phyloP scores from a whole-genome alignment of 805 yeast species.

The Saturnispora silvae region DNA sequence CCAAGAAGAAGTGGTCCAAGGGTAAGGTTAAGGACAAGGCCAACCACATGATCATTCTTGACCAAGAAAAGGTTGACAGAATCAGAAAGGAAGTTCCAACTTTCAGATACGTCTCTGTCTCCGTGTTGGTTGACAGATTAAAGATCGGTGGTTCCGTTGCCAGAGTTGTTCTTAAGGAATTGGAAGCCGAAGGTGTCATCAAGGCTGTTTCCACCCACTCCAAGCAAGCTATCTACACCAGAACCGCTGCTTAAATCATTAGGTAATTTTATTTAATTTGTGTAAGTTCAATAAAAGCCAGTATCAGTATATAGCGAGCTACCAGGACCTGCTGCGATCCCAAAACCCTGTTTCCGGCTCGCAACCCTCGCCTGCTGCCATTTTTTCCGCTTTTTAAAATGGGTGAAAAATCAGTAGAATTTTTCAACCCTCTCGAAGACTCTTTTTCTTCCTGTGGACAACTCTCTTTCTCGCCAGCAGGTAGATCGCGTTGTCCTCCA shows the following conservation, averaged over 20 bases:
- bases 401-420: too few relatives aligned
- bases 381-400: too few relatives aligned
- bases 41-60: slow-evolving; percentile 92
- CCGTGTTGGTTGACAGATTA: slow-evolving; percentile 97
- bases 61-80: slow-evolving; percentile 98
- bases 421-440: background rate
- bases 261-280: slow-evolving; percentile 5
- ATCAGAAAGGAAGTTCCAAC: slow-evolving; percentile 98
- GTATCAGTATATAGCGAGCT: slow-evolving; percentile 3
- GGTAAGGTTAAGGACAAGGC: slow-evolving; percentile 99
- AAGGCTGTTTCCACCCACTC: slow-evolving; percentile 91
- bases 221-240: slow-evolving; percentile 92
- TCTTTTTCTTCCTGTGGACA: too few relatives aligned
- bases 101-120: slow-evolving; percentile 95
- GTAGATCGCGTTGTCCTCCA: too few relatives aligned
- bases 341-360: background rate
- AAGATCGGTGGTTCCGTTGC: slow-evolving; percentile 99
- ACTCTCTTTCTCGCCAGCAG: too few relatives aligned
- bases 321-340: background rate
- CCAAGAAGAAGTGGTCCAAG: slow-evolving; percentile 99
- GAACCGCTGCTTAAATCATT: slow-evolving; percentile 53
- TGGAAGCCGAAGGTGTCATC: slow-evolving; percentile 91
- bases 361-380: too few relatives aligned
- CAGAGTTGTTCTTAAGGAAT: slow-evolving; percentile 93
- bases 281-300: slow-evolving; percentile 7